Evolutionary conservation across 2,329 filamentous ascomycete species (phyloP).

Genomic region (Colletotrichum viniferum): DNA sequence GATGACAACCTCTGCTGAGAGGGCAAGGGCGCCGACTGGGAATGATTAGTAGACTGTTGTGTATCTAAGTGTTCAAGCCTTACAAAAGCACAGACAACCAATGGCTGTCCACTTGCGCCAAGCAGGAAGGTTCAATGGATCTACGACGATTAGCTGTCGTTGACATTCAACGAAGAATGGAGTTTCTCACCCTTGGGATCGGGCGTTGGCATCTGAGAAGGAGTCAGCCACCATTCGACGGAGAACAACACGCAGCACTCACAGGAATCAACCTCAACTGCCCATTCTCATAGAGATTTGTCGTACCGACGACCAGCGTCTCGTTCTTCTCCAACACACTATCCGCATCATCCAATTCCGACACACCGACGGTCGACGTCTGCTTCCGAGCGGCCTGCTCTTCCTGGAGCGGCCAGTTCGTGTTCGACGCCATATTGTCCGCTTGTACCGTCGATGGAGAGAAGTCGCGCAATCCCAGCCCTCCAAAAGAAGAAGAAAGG

Average conservation of each 20-base stretch:
- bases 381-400: conserved; percentile 6
- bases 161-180: background rate
- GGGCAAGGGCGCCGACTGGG: conserved; percentile 30
- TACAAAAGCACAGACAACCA: conserved; percentile 31
- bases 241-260: background rate
- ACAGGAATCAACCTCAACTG: conserved; percentile 25
- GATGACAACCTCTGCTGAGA: conserved; percentile 30
- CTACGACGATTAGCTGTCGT: conserved; percentile 15
- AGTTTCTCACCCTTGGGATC: conserved; percentile 30
- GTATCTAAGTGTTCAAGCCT: background rate
- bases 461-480: background rate
- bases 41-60: background rate
- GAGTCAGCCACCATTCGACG: fast-evolving
- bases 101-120: conserved; percentile 36
- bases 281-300: conserved; percentile 23
- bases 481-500: background rate
- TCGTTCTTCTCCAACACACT: background rate
- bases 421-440: conserved; percentile 10
- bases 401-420: conserved; percentile 13
- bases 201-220: conserved; percentile 27
- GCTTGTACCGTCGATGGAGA: background rate
- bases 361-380: background rate
- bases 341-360: background rate
- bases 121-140: conserved; percentile 32
- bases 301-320: conserved; percentile 25